These are phyloP conservation scores for Naganishia kalamii DNA, from an alignment of 768 basidiomycete species.

Conservation along the genomic window DNA sequence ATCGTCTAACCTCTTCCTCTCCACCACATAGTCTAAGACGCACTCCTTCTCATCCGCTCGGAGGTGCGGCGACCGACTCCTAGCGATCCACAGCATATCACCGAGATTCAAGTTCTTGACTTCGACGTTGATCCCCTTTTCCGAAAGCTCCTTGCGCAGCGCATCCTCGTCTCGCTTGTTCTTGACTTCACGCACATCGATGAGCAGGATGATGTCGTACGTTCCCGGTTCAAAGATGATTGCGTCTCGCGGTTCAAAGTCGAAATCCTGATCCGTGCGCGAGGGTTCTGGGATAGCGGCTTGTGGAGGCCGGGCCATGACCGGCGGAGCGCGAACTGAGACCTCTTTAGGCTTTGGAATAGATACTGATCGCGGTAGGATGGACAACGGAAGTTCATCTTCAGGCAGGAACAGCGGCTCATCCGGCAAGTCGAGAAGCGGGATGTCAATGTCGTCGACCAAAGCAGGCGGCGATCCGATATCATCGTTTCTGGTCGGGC, in stretches of 20 bases:
- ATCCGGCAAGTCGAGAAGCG: background rate
- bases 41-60: slow-evolving; percentile 44
- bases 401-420: slow-evolving; percentile 5
- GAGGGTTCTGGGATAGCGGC: background rate
- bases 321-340: background rate
- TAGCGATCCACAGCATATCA: slow-evolving; percentile 50
- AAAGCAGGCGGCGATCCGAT: background rate
- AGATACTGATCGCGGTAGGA: background rate
- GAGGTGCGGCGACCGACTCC: slow-evolving; percentile 15
- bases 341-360: background rate
- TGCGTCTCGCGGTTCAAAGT: background rate
- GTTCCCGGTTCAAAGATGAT: slow-evolving; percentile 41
- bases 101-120: slow-evolving; percentile 47
- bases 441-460: background rate
- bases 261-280: background rate
- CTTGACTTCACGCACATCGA: slow-evolving; percentile 48
- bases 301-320: background rate
- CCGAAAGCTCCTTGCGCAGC: slow-evolving; percentile 36
- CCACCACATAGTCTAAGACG: slow-evolving; percentile 50
- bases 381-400: background rate
- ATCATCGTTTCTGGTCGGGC: background rate
- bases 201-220: slow-evolving; percentile 47
- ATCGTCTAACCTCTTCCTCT: slow-evolving; percentile 50
- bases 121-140: slow-evolving; percentile 44
- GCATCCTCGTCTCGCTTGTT: slow-evolving; percentile 37